These are phyloP conservation scores for Didymella pomorum DNA, from an alignment of 2,329 filamentous ascomycete genomes.

Conservation along the genomic window DNA sequence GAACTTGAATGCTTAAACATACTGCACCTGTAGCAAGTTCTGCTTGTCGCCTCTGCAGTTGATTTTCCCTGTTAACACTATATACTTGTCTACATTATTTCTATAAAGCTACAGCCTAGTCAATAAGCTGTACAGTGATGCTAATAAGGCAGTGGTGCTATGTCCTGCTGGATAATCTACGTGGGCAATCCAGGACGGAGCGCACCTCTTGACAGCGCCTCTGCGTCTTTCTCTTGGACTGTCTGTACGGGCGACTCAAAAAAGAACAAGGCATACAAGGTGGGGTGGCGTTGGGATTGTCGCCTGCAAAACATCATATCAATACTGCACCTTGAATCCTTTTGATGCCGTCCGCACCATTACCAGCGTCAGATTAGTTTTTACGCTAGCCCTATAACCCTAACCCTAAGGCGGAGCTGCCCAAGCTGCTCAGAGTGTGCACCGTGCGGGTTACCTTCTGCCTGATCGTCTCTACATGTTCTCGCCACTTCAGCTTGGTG, in stretches of 20 bases:
- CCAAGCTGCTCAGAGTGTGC: no score
- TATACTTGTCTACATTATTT: conserved; percentile 1
- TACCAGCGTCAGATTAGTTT: no score
- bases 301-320: no score
- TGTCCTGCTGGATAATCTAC: neutral
- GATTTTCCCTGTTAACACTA: neutral
- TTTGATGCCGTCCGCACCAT: no score
- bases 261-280: conserved; percentile 2
- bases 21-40: neutral
- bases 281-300: no score
- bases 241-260: neutral
- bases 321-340: no score
- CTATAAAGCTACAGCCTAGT: conserved; percentile 1
- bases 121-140: neutral
- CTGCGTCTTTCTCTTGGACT: neutral
- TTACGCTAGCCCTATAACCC: no score
- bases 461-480: no score
- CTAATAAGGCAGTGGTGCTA: neutral
- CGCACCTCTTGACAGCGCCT: neutral
- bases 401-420: no score
- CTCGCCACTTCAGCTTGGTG: no score
- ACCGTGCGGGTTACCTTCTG: no score
- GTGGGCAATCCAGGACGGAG: neutral
- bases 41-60: neutral
- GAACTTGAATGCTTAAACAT: neutral